Percentiles rank a stretch among this genome's conserved stretches.
phyloP scores from a whole-genome alignment of 176 grass and related monocot genomes.

The Oropetium thomaeum region DNA sequence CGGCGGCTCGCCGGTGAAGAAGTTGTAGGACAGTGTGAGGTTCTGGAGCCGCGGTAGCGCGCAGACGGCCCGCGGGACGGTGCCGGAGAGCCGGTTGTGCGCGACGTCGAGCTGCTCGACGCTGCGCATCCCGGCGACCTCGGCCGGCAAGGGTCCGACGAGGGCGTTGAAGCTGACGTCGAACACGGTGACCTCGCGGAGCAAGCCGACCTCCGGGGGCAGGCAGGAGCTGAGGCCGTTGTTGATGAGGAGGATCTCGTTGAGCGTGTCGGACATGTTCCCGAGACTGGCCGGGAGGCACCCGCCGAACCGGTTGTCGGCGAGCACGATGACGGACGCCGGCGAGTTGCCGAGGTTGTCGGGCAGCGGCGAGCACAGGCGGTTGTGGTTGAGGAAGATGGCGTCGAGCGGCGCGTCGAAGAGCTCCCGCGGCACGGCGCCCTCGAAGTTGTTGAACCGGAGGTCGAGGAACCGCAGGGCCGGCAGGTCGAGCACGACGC shows the following conservation, averaged over 20 bases:
- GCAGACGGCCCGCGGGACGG: slow-evolving; percentile 42
- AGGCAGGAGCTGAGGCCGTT: slow-evolving; percentile 61
- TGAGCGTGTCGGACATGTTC: slow-evolving; percentile 76
- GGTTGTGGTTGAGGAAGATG: slow-evolving; percentile 90
- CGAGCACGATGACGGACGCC: slow-evolving; percentile 69
- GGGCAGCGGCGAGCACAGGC: slow-evolving; percentile 54
- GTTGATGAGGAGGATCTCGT: slow-evolving; percentile 67
- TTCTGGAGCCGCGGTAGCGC: slow-evolving; percentile 42
- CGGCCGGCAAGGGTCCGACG: slow-evolving; percentile 44
- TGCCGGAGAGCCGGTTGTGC: slow-evolving; percentile 41
- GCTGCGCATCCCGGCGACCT: slow-evolving; percentile 44
- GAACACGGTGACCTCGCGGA: slow-evolving; percentile 60
- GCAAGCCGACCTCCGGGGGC: slow-evolving; percentile 48
- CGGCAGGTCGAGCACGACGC: slow-evolving; percentile 66
- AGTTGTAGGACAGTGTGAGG: slow-evolving; percentile 46
- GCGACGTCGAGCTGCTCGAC: slow-evolving; percentile 73
- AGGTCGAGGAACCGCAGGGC: slow-evolving; percentile 66
- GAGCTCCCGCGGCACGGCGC: slow-evolving; percentile 48
- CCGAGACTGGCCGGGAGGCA: slow-evolving; percentile 59
- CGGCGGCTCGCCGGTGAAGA: slow-evolving; percentile 50
- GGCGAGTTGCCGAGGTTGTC: slow-evolving; percentile 74
- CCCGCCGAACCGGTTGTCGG: slow-evolving; percentile 55
- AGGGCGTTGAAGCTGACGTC: slow-evolving; percentile 67
- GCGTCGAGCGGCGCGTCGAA: slow-evolving; percentile 75
- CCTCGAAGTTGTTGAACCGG: slow-evolving; percentile 86